A percentile compares a stretch with the other conserved stretches of the same genome.
These are phyloP conservation scores for Pseudozyma pruni DNA, from an alignment of 1,284 basidiomycete genomes.

Conservation along the genomic window DNA sequence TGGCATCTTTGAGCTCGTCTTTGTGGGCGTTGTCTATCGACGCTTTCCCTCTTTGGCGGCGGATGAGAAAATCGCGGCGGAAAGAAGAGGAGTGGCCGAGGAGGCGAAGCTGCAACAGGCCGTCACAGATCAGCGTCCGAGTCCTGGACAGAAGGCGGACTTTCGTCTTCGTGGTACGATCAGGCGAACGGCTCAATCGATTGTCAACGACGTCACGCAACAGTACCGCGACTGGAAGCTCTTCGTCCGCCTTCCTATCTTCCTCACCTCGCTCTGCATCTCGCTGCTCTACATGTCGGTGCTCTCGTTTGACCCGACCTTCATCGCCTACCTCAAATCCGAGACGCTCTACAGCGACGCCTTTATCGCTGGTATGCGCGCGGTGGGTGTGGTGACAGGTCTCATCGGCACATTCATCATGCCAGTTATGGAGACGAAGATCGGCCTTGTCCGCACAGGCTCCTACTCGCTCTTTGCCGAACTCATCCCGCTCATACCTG, in stretches of 20 bases:
- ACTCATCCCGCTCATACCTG: constrained; percentile 43
- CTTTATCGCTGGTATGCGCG: constrained; percentile 74
- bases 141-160: neutral
- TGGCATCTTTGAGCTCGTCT: constrained; percentile 52
- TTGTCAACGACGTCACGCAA: constrained; percentile 20
- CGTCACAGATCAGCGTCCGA: neutral
- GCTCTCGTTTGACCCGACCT: constrained; percentile 66
- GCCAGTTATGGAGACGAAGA: constrained; percentile 69
- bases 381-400: constrained; percentile 70
- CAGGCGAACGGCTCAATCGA: neutral
- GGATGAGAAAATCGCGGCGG: constrained; percentile 27
- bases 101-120: neutral
- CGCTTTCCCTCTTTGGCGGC: constrained; percentile 45
- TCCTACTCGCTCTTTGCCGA: constrained; percentile 63
- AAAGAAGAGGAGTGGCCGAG: constrained; percentile 6
- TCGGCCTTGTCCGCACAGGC: constrained; percentile 71
- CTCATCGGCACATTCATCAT: constrained; percentile 71
- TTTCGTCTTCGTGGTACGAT: neutral
- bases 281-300: constrained; percentile 72
- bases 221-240: constrained; percentile 70
- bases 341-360: constrained; percentile 69
- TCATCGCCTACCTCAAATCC: constrained; percentile 62
- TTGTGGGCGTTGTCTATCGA: constrained; percentile 49
- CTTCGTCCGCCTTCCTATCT: constrained; percentile 70
- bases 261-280: constrained; percentile 70